Evolutionary conservation across 805 yeast genomes (phyloP).

Genomic region (Yarrowia phangngaensis): DNA sequence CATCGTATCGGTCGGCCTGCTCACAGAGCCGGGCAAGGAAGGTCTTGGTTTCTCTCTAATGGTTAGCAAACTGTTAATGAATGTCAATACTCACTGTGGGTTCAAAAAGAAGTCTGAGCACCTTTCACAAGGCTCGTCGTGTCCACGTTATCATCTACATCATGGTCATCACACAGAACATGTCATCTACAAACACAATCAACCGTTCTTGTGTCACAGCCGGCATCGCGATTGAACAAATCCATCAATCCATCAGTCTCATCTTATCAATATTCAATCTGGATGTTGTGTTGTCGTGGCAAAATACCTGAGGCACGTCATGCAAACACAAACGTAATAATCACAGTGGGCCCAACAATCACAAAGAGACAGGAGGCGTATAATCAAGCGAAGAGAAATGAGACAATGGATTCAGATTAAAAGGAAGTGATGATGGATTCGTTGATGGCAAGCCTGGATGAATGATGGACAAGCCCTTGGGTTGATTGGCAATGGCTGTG

Average conservation of each 20-base stretch:
- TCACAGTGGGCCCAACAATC: slow-evolving; percentile 19
- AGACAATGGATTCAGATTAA: too few species aligned
- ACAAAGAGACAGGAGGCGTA: too few species aligned
- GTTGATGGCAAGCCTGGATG: background rate
- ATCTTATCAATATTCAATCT: slow-evolving; percentile 15
- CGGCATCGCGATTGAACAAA: slow-evolving; percentile 21
- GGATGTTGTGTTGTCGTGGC: slow-evolving; percentile 25
- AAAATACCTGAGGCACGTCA: slow-evolving; percentile 25
- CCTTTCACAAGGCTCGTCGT: background rate
- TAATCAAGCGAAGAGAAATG: too few species aligned
- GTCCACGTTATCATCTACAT: background rate
- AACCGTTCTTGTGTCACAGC: background rate
- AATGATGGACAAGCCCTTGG: slow-evolving; percentile 18
- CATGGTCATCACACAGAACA: background rate
- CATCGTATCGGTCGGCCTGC: slow-evolving; percentile 99
- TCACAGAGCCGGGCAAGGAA: slow-evolving; percentile 97
- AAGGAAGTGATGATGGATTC: background rate
- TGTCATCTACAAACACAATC: background rate
- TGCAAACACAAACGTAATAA: slow-evolving; percentile 25
- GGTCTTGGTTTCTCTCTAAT: slow-evolving; percentile 77
- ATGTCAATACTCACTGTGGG: slow-evolving; percentile 14
- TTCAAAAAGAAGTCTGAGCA: too few species aligned
- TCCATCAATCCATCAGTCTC: slow-evolving; percentile 12
- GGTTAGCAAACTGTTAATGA: slow-evolving; percentile 14
- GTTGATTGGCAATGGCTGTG: slow-evolving; percentile 11